These are phyloP conservation scores for Gonium pectorale DNA, from an alignment of 139 green algal species.

Conservation along the genomic window DNA sequence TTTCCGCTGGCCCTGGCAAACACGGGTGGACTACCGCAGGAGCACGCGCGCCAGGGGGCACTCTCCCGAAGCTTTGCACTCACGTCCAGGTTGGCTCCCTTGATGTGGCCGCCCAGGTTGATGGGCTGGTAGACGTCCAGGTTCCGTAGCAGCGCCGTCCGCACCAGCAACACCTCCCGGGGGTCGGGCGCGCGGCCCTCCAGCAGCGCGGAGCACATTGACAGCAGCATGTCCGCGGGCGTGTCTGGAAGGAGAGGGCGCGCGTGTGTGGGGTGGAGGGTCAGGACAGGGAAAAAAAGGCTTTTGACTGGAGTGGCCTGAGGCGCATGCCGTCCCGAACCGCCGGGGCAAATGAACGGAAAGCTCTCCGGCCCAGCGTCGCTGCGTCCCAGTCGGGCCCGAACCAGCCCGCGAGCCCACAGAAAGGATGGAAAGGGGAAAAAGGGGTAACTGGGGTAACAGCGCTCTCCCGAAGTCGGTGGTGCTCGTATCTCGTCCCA, in stretches of 20 bases:
- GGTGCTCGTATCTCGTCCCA: no score
- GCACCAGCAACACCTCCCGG: slow-evolving; percentile 48
- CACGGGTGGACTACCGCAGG: background rate
- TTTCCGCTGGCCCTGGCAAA: background rate
- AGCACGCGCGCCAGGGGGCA: background rate
- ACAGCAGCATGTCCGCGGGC: slow-evolving; percentile 53
- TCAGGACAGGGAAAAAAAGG: no score
- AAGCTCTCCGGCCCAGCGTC: no score
- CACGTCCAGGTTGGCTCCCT: slow-evolving; percentile 38
- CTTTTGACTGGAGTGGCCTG: no score
- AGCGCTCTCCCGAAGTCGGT: no score
- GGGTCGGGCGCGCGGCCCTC: background rate
- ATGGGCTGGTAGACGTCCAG: slow-evolving; percentile 51
- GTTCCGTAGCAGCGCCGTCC: slow-evolving; percentile 37
- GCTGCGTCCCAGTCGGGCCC: no score
- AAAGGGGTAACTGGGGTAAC: no score
- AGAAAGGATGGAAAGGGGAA: no score
- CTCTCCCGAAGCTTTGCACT: background rate
- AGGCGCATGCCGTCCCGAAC: no score
- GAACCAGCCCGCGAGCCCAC: no score
- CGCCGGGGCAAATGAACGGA: no score
- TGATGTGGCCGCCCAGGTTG: slow-evolving; percentile 53
- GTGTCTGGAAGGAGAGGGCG: slow-evolving; percentile 22
- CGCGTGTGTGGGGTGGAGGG: no score
- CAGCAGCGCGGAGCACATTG: slow-evolving; percentile 54